Base-by-base conservation (phyloP, 345 rosid species). In the Punica granatum region DNA sequence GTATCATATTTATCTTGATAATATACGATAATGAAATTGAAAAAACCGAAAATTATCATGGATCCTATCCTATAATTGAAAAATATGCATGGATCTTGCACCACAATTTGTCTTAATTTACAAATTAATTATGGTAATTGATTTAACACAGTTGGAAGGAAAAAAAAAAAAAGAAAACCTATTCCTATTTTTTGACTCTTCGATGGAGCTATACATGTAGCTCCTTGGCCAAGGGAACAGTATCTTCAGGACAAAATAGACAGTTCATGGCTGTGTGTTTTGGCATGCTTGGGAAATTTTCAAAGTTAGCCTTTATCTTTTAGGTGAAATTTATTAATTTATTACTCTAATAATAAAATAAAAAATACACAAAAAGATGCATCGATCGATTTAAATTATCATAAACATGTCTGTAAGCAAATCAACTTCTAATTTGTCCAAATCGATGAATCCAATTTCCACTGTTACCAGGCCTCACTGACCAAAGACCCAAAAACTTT, bases 371-470 rank as follows among this genome's bases (percentile, higher is more conserved):
- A 7, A 37, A 37, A 37, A 37, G 7, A 37, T 37, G 12, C 6
- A 37, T 7, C 13, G 0, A 44, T 44, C 2, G 18, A 3, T 49
- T 18, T 11, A 49, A 2, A 6, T 1, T 19, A 49, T 21, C 54
- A 49, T 49, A 49, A 49, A 3, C 41, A 21, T 10, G 16, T 43
- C 48, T 43, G 48, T n/a, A 8, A 9, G 34, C 61, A 56, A 56
- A 56, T 7, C 61, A 33, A 28, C 61, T 56, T 56, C 61, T 56
- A 56, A 56, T 56, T 56, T 56, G 61, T 56, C 61, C 61, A 56
- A 56, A 56, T 56, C 61, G 61, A 56, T 14, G 34, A 13, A 14
- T 56, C 61, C 61, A 56, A 56, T 30, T 28, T 26, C 34, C 19
- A 28, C 33, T 12, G 61, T 14, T 30, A 33, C 16, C 18, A 23